Percentiles rank a stretch among this genome's conserved stretches.
phyloP scores from a whole-genome alignment of 352 stramenopile genomes.

The Globisporangium uncinulatum region DNA sequence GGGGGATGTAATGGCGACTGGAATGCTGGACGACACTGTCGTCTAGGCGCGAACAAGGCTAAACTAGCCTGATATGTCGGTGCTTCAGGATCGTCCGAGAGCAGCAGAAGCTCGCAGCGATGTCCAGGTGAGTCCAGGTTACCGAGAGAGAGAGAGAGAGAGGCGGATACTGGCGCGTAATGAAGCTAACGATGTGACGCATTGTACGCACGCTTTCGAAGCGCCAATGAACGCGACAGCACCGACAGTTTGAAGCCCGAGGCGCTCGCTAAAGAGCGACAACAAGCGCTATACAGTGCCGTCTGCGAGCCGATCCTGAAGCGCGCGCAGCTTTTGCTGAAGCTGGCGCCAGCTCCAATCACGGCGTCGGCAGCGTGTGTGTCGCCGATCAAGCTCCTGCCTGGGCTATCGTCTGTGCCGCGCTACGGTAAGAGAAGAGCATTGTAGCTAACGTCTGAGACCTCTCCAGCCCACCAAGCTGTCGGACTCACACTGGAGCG shows the following conservation, averaged over 20 bases:
- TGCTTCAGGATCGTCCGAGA: conserved; percentile 76
- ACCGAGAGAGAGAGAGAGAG: too few species aligned
- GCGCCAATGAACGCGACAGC: conserved; percentile 25
- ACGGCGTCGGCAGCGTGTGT: conserved; percentile 16
- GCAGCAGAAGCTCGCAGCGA: conserved; percentile 77
- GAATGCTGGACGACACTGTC: background rate
- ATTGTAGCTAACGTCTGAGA: background rate
- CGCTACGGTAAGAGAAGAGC: conserved; percentile 35
- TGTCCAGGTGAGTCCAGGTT: conserved; percentile 30
- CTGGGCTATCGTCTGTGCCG: conserved; percentile 53
- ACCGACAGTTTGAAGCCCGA: conserved; percentile 25
- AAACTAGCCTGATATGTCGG: background rate
- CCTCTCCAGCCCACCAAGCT: background rate
- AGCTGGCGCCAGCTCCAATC: conserved; percentile 44
- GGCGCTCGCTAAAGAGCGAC: conserved; percentile 58
- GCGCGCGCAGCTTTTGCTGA: conserved; percentile 60
- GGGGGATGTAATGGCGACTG: background rate
- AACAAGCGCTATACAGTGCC: conserved; percentile 65
- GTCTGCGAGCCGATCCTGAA: conserved; percentile 78
- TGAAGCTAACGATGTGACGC: background rate
- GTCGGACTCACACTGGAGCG: too few species aligned
- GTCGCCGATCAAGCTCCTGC: conserved; percentile 61
- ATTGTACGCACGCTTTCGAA: background rate
- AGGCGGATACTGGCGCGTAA: background rate
- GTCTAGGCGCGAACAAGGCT: background rate